Conservation (phyloP, 805 yeast species). For the Candida khao-thaluensis region DNA sequence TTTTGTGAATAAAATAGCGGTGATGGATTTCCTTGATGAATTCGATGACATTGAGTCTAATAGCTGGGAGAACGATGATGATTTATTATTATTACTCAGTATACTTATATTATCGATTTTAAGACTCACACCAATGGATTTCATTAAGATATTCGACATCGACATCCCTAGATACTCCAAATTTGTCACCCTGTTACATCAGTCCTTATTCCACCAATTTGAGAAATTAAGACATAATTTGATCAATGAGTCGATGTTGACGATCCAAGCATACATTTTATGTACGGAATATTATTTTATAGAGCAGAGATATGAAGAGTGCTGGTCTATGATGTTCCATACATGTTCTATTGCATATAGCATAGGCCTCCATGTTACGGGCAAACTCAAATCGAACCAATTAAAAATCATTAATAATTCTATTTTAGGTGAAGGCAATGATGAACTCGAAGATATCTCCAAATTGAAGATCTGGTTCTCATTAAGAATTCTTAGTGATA, state of each 20-base stretch:
- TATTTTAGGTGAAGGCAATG: conserved; percentile 13
- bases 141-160: conserved; percentile 12
- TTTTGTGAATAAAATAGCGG: conserved; percentile 33
- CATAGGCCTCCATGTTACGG: conserved; percentile 50
- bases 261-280: conserved; percentile 48
- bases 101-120: conserved; percentile 42
- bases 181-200: conserved; percentile 8
- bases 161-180: conserved; percentile 11
- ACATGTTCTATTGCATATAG: conserved; percentile 50
- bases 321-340: conserved; percentile 53
- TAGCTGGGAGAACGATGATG: conserved; percentile 51
- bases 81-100: conserved; percentile 45
- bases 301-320: conserved; percentile 49
- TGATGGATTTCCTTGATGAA: conserved; percentile 37
- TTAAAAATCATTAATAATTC: conserved; percentile 11
- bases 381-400: conserved; percentile 22
- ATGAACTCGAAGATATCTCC: conserved; percentile 33
- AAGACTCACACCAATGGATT: conserved; percentile 32
- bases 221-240: conserved; percentile 47
- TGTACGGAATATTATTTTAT: conserved; percentile 52
- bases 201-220: conserved; percentile 36
- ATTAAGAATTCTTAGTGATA: conserved; percentile 46
- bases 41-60: conserved; percentile 30
- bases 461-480: conserved; percentile 52
- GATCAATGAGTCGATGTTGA: conserved; percentile 46